These are phyloP conservation scores for Mucor circinelloides DNA, from an alignment of 371 early-diverging fungal species.

Conservation along the genomic window DNA sequence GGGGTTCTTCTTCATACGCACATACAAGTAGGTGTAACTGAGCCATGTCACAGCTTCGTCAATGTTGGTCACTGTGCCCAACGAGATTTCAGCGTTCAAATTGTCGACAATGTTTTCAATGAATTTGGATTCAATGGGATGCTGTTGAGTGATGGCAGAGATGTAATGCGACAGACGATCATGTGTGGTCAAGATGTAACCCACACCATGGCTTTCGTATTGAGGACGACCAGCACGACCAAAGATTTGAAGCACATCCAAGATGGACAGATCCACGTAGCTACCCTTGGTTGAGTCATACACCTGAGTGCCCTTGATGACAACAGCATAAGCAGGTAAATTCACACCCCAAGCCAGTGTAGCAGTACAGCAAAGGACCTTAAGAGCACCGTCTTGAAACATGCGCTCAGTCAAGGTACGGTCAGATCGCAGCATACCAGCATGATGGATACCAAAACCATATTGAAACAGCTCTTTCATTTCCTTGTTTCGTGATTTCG, in stretches of 20 bases:
- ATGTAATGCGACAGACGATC: constrained; percentile 94
- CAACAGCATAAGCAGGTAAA: constrained; percentile 98
- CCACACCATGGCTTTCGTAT: constrained; percentile 92
- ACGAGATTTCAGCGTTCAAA: constrained; percentile 96
- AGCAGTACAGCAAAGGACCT: constrained; percentile 96
- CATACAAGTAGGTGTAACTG: constrained; percentile 96
- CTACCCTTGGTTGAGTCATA: constrained; percentile 94
- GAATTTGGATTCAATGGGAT: constrained; percentile 97
- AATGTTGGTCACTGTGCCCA: constrained; percentile 93
- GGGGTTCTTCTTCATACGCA: constrained; percentile 96
- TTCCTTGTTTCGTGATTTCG: constrained; percentile 82
- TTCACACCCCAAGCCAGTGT: constrained; percentile 99
- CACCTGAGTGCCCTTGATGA: constrained; percentile 98
- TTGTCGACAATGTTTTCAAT: constrained; percentile 88
- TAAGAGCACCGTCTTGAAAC: constrained; percentile 90
- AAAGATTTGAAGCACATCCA: constrained; percentile 99
- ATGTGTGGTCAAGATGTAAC: constrained; percentile 89
- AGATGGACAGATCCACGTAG: constrained; percentile 90
- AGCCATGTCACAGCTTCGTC: constrained; percentile 97
- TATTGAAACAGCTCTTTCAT: constrained; percentile 78
- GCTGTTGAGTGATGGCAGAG: constrained; percentile 93
- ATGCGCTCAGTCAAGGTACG: constrained; percentile 87
- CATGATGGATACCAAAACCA: constrained; percentile 98
- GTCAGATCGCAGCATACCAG: constrained; percentile 94
- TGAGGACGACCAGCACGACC: constrained; percentile 99